phyloP scores from a whole-genome alignment of 139 green algal genomes.

The Spirogloea muscicola region DNA sequence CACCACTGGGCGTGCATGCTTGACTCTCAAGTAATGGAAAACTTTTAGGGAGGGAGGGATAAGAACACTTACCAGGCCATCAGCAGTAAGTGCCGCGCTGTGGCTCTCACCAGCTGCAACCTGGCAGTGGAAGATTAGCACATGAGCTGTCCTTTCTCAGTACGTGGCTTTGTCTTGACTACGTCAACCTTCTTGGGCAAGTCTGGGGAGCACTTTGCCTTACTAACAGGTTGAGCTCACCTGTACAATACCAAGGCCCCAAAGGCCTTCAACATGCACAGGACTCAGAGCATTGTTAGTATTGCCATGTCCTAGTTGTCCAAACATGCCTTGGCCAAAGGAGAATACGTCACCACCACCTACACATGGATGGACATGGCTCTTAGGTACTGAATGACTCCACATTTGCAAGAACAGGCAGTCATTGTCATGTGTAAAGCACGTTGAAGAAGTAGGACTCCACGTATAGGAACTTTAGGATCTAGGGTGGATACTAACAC shows the following conservation, averaged over 20 bases:
- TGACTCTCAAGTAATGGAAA: background rate
- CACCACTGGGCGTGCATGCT: background rate
- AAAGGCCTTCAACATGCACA: conserved; percentile 51
- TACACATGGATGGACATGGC: too few species aligned
- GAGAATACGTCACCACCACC: conserved; percentile 55
- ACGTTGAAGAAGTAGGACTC: too few species aligned
- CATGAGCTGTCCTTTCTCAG: background rate
- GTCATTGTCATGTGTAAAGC: too few species aligned
- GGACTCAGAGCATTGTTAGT: conserved; percentile 40
- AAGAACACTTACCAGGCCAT: conserved; percentile 48
- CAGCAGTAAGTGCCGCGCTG: conserved; percentile 56
- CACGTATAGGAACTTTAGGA: too few species aligned
- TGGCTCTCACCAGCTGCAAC: conserved; percentile 64
- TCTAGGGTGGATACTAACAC: too few species aligned
- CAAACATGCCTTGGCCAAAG: conserved; percentile 63
- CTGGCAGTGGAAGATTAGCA: conserved; percentile 8
- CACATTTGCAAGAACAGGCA: too few species aligned
- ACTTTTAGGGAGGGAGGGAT: background rate
- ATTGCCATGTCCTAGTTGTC: conserved; percentile 54
- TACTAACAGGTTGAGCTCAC: conserved; percentile 35
- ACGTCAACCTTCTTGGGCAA: too few species aligned
- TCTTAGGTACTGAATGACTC: too few species aligned
- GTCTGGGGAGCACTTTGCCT: too few species aligned
- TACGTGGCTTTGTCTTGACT: too few species aligned
- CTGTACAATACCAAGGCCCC: conserved; percentile 62